Base-by-base conservation (phyloP, 2,329 filamentous ascomycete genomes). In the Hypoxylon sp. region DNA sequence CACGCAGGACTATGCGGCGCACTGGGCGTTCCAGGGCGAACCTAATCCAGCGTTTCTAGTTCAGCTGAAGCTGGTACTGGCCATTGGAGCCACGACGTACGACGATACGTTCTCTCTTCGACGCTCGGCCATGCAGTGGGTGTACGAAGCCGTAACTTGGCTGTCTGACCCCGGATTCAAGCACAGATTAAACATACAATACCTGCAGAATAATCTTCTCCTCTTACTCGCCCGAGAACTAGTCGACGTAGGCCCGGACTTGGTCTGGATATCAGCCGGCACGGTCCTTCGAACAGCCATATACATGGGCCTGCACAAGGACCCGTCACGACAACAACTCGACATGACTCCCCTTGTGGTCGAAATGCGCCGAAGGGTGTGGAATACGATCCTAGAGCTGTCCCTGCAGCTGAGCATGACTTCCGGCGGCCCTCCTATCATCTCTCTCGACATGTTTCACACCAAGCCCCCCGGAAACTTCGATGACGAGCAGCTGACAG, bases 61-160 rank as follows among this genome's bases (percentile, higher is more conserved):
- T 11, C 83, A 83, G 41, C 60, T 87, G 2, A 85, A 87, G 62
- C 72, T 88, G 0, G 77, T 87, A 0, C 69, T 88, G 3, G 83
- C 85, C 0, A 79, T 88, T 15, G 86, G 85, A 0, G 78, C 83
- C 1, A 72, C 75, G 1, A 73, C 74, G 0, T 79, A 83, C 53
- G 81, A 87, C 48, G 75, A 81, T 0, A 58, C 70, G 0, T 86
- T 83, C 52, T 80, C 78, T 0, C 62, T 85, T 29, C 78, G 83
- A 5, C 48, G 72, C 4, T 74, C 75, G 0, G 84, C 84, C 0
- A 72, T 79, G n/a, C 75, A 71, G 23, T 88, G 84, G 85, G 72
- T 86, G 0, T 81, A 83, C 51, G 83, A 86, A 59, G 84, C 80
- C 0, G 80, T 83, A 40, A 78, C 77, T 0, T 88, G 82, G 81